A percentile compares a stretch with the other conserved stretches of the same genome.
These are phyloP conservation scores for Mortierella hygrophila DNA, from an alignment of 192 early-diverging fungal genomes.

Conservation along the genomic window DNA sequence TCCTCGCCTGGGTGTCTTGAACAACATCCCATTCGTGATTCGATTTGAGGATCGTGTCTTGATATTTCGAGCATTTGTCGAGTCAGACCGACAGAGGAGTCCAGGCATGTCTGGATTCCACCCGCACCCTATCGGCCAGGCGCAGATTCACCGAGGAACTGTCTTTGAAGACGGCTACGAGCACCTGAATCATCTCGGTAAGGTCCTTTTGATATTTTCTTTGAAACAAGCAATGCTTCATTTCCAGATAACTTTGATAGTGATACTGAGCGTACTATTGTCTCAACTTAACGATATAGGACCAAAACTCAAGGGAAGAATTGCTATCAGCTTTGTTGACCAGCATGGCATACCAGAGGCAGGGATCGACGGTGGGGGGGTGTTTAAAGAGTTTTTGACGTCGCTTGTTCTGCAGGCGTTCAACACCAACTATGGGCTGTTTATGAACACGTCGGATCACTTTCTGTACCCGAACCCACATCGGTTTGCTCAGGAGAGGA, in stretches of 20 bases:
- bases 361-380: conserved; percentile 96
- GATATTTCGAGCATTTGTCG: conserved; percentile 85
- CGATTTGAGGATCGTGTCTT: conserved; percentile 91
- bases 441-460: conserved; percentile 75
- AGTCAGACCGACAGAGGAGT: conserved; percentile 69
- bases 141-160: conserved; percentile 75
- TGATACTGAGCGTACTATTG: neutral
- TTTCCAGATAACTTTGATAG: neutral
- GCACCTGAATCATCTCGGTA: conserved; percentile 76
- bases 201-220: neutral
- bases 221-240: neutral
- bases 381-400: conserved; percentile 98
- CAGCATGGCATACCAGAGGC: conserved; percentile 87
- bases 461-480: conserved; percentile 81
- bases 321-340: conserved; percentile 90
- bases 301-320: conserved; percentile 75
- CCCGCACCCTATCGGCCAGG: conserved; percentile 46
- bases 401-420: conserved; percentile 80
- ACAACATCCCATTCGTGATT: conserved; percentile 91
- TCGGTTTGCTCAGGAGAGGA: conserved; percentile 60
- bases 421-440: conserved; percentile 77
- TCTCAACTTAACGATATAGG: conserved; percentile 37
- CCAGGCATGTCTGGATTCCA: conserved; percentile 18
- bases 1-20: conserved; percentile 74
- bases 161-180: conserved; percentile 94